These are phyloP conservation scores for Solanum tarapatanum DNA, from an alignment of 257 asterid genomes.

Conservation along the genomic window DNA sequence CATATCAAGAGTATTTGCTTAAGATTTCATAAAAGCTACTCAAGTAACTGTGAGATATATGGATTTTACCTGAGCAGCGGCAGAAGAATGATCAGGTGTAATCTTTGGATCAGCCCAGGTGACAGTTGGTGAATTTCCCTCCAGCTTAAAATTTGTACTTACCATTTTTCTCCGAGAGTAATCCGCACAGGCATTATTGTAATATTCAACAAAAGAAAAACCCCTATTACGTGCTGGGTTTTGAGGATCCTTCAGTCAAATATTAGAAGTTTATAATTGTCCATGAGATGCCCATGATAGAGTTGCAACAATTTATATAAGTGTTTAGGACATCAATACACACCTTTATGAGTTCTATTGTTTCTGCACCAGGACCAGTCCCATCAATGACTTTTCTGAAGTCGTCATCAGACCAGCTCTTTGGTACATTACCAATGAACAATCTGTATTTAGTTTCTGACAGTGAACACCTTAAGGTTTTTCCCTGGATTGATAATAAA, in stretches of 20 bases:
- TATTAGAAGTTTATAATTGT: constrained; percentile 2
- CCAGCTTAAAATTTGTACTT: constrained; percentile 56
- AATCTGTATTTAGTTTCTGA: constrained; percentile 85
- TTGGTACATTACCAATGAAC: constrained; percentile 86
- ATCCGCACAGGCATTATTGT: constrained; percentile 96
- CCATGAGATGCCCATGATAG: not conserved
- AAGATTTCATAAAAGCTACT: not conserved
- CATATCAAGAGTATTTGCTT: not conserved
- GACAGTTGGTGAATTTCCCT: constrained; percentile 74
- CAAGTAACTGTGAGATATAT: not conserved
- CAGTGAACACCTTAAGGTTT: constrained; percentile 69
- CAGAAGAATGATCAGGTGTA: constrained; percentile 68
- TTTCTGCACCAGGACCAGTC: constrained; percentile 91
- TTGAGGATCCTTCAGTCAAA: constrained; percentile 68
- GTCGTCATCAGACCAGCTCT: constrained; percentile 72
- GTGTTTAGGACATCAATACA: not conserved
- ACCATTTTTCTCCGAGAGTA: constrained; percentile 72
- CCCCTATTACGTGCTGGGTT: constrained; percentile 81
- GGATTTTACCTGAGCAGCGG: constrained; percentile 64
- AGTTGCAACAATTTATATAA: not conserved
- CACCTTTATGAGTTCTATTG: constrained; percentile 86
- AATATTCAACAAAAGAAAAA: constrained; percentile 89
- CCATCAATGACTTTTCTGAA: constrained; percentile 57
- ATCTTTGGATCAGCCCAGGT: constrained; percentile 97
- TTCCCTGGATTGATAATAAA: constrained; percentile 54